Percentiles rank a stretch among this genome's conserved stretches.
These are phyloP conservation scores for Pittosporum tobira DNA, from an alignment of 129 eudicot species.

Conservation along the genomic window DNA sequence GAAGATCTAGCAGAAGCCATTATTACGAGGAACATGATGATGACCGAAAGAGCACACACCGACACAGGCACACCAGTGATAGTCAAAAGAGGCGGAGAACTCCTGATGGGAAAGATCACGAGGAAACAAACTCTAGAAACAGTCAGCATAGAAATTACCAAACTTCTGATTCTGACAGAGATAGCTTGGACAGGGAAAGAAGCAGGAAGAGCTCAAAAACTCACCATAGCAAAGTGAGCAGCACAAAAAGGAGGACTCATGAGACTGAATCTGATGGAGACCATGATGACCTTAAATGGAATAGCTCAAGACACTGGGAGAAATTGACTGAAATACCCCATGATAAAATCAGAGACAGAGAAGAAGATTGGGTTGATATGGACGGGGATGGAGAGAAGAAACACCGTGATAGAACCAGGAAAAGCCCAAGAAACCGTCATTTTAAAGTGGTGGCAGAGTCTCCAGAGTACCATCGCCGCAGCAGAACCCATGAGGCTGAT, in stretches of 20 bases:
- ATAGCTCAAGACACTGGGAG: slow-evolving; percentile 18
- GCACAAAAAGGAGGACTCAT: slow-evolving; percentile 18
- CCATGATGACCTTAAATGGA: slow-evolving; percentile 3
- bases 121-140: slow-evolving; percentile 20
- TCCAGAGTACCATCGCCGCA: neutral
- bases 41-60: slow-evolving; percentile 22
- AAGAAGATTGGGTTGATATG: neutral
- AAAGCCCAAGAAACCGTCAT: neutral
- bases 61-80: slow-evolving; percentile 13
- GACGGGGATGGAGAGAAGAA: neutral
- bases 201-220: slow-evolving; percentile 23
- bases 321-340: neutral
- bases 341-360: neutral
- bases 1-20: slow-evolving; percentile 31
- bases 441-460: neutral
- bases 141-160: slow-evolving; percentile 14
- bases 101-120: slow-evolving; percentile 17
- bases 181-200: slow-evolving; percentile 14
- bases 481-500: neutral
- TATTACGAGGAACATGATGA: slow-evolving; percentile 36
- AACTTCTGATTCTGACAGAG: slow-evolving; percentile 29
- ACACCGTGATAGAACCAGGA: neutral
- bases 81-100: slow-evolving; percentile 15
- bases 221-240: slow-evolving; percentile 4
- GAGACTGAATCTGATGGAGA: slow-evolving; percentile 26